Evolutionary conservation across 306 rosid genomes (phyloP).

Genomic region (Gleditsia sinensis): DNA sequence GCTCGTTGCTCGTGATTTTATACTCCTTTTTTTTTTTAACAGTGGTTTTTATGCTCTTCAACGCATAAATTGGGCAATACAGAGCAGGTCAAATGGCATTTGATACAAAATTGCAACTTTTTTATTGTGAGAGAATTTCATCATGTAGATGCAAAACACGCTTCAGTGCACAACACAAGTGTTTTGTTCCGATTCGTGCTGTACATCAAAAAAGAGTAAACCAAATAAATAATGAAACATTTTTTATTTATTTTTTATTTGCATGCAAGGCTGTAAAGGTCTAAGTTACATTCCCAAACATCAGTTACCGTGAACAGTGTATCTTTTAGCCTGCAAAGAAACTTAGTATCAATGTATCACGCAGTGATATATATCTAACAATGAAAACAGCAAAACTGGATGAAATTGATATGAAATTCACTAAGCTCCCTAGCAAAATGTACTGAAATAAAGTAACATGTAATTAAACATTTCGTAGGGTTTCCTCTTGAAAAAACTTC

Average conservation of each 20-base stretch:
- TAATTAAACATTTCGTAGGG: slow-evolving; percentile 38
- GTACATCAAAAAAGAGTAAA: neutral
- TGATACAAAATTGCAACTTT: too few relatives aligned
- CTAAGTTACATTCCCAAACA: slow-evolving; percentile 31
- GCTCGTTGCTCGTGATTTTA: neutral
- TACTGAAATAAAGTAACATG: slow-evolving; percentile 42
- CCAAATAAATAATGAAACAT: slow-evolving; percentile 3
- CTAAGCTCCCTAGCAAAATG: slow-evolving; percentile 50
- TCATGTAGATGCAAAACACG: too few relatives aligned
- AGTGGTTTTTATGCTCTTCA: too few relatives aligned
- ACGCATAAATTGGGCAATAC: too few relatives aligned
- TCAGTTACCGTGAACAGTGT: slow-evolving; percentile 29
- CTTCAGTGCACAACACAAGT: too few relatives aligned
- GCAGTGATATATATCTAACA: slow-evolving; percentile 46
- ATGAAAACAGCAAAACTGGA: slow-evolving; percentile 55
- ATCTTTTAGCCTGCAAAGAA: slow-evolving; percentile 29
- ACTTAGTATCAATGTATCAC: slow-evolving; percentile 17
- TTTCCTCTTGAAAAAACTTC: slow-evolving; percentile 30
- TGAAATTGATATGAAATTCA: slow-evolving; percentile 40
- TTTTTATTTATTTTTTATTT: neutral
- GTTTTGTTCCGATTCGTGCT: too few relatives aligned
- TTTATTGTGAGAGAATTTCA: too few relatives aligned
- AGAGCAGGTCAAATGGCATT: too few relatives aligned
- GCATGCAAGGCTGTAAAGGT: slow-evolving; percentile 17
- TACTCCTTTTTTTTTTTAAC: too few relatives aligned